Conservation (phyloP, 176 grass and related monocot genomes). For the Chloris gayana region DNA sequence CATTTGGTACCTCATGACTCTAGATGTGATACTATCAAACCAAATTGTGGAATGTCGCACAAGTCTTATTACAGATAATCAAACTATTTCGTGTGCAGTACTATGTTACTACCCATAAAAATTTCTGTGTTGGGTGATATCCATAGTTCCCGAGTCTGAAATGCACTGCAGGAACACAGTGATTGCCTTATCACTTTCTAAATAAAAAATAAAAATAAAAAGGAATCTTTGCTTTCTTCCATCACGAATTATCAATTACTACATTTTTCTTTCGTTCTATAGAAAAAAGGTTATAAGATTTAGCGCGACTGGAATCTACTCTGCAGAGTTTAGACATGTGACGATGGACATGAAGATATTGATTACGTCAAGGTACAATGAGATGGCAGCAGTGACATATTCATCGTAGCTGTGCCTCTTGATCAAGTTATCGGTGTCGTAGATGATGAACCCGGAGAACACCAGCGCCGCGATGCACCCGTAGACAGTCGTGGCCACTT, state of each 20-base stretch:
- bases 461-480: slow-evolving; percentile 69
- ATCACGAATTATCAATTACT: no score
- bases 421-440: slow-evolving; percentile 68
- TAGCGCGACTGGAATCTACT: background rate
- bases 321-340: slow-evolving; percentile 38
- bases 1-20: background rate
- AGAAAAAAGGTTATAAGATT: no score
- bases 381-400: slow-evolving; percentile 55
- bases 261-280: no score
- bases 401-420: slow-evolving; percentile 63
- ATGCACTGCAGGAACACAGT: background rate
- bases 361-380: slow-evolving; percentile 60
- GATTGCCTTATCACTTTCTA: background rate
- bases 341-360: slow-evolving; percentile 63
- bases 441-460: slow-evolving; percentile 72
- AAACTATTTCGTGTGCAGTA: background rate
- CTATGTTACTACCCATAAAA: background rate
- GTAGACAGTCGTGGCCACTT: slow-evolving; percentile 64
- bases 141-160: no score
- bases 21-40: background rate
- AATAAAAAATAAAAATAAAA: no score
- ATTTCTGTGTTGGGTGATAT: background rate
- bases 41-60: background rate
- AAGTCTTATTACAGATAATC: background rate
- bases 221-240: no score